These are phyloP conservation scores for Cicer chorassanicum DNA, from an alignment of 306 rosid genomes.

Conservation along the genomic window DNA sequence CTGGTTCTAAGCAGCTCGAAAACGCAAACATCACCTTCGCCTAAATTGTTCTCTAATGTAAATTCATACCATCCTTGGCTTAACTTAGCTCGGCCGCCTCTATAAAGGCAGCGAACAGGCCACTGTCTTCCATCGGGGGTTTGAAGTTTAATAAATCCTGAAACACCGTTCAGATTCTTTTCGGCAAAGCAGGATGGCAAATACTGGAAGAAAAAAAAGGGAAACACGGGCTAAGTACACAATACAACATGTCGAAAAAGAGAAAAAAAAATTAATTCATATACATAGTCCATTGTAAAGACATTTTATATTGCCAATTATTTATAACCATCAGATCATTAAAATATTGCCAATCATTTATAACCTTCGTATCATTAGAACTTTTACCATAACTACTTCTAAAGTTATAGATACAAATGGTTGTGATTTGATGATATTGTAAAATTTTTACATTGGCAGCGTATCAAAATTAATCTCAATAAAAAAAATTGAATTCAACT, in stretches of 20 bases:
- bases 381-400: too few relatives aligned
- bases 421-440: too few relatives aligned
- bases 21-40: conserved; percentile 98
- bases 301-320: too few relatives aligned
- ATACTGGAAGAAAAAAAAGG: conserved; percentile 63
- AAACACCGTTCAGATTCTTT: conserved; percentile 81
- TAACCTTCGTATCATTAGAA: too few relatives aligned
- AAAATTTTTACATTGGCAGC: too few relatives aligned
- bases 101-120: conserved; percentile 91
- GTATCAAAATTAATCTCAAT: too few relatives aligned
- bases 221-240: conserved; percentile 1
- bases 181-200: conserved; percentile 99
- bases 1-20: conserved; percentile 76
- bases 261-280: too few relatives aligned
- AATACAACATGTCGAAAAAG: neutral
- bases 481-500: conserved; percentile 30
- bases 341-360: too few relatives aligned
- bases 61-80: conserved; percentile 99
- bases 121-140: conserved; percentile 74
- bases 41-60: conserved; percentile 75
- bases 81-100: conserved; percentile 89
- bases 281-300: too few relatives aligned
- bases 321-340: too few relatives aligned
- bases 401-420: too few relatives aligned
- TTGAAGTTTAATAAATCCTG: conserved; percentile 96